A percentile compares a stretch with the other conserved stretches of the same genome.
These are phyloP conservation scores for Sarocladium kiliense DNA, from an alignment of 2,329 filamentous ascomycete genomes.

Conservation along the genomic window DNA sequence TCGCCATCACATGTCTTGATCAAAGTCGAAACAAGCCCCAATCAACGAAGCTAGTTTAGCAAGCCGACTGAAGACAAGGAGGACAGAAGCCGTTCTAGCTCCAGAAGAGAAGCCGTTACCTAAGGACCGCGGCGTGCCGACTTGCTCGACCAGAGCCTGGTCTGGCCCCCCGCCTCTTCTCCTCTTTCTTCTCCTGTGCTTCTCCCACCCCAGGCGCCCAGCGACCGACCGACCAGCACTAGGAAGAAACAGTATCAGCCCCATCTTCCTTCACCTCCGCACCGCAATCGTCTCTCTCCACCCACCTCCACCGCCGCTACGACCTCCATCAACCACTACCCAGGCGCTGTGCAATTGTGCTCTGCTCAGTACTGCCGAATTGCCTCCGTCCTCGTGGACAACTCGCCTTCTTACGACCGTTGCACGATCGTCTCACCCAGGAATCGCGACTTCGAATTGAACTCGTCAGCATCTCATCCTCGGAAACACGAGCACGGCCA, in stretches of 20 bases:
- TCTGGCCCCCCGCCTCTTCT: neutral
- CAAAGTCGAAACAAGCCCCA: neutral
- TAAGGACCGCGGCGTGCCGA: neutral
- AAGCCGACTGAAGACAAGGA: neutral
- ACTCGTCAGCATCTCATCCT: neutral
- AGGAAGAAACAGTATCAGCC: neutral
- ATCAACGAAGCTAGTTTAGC: neutral
- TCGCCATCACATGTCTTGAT: neutral
- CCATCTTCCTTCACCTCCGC: constrained; percentile 6
- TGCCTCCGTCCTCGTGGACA: neutral
- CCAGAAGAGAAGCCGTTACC: neutral
- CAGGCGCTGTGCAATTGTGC: neutral
- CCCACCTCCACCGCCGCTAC: neutral
- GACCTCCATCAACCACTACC: neutral
- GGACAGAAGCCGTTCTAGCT: no score
- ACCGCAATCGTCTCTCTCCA: constrained; percentile 1
- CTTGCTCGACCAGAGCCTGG: neutral
- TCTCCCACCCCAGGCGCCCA: neutral
- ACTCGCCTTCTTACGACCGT: neutral
- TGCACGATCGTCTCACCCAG: neutral
- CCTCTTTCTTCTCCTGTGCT: neutral
- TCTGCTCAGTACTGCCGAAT: constrained; percentile 2
- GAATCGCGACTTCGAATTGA: neutral
- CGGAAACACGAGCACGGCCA: neutral
- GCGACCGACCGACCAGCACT: neutral